Conservation (phyloP, 2,329 filamentous ascomycete genomes). For the Penicillium palitans region DNA sequence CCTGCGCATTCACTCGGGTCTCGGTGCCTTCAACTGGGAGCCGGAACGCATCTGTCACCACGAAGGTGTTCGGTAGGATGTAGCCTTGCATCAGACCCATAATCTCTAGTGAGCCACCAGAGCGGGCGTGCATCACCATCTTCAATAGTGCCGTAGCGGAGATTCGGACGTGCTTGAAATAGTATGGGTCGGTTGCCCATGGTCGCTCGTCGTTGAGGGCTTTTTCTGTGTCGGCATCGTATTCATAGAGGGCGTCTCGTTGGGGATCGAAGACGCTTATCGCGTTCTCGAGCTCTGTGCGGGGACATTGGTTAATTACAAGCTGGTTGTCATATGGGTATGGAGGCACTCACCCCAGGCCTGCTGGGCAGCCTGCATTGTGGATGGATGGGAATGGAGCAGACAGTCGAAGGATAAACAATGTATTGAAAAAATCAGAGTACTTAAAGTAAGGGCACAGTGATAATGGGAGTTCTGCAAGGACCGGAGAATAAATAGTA, state of each 20-base stretch:
- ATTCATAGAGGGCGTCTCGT: conserved; percentile 89
- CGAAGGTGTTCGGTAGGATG: conserved; percentile 75
- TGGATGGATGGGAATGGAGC: conserved; percentile 12
- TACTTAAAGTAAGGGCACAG: neutral
- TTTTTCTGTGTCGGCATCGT: conserved; percentile 69
- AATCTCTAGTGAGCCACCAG: conserved; percentile 85
- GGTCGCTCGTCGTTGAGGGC: conserved; percentile 64
- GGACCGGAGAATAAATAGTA: conserved; percentile 13
- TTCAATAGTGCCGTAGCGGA: conserved; percentile 92
- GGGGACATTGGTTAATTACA: conserved; percentile 13
- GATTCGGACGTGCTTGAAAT: conserved; percentile 93
- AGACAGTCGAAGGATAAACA: neutral
- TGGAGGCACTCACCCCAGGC: conserved; percentile 56
- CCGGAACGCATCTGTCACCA: conserved; percentile 91
- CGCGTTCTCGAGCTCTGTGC: conserved; percentile 80
- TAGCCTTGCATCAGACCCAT: conserved; percentile 99
- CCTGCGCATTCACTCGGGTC: conserved; percentile 92
- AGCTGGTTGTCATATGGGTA: neutral
- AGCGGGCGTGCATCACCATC: conserved; percentile 99
- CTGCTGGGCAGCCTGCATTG: conserved; percentile 59
- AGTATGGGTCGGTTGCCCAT: conserved; percentile 75
- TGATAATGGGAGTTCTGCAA: conserved; percentile 12
- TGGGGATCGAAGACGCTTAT: conserved; percentile 79
- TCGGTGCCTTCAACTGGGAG: conserved; percentile 98
- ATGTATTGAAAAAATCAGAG: conserved; percentile 7